Evolutionary conservation across 2,329 filamentous ascomycete species (phyloP), one percentile per base, ranked within the genome.

Genomic region (Curvularia sp.): DNA sequence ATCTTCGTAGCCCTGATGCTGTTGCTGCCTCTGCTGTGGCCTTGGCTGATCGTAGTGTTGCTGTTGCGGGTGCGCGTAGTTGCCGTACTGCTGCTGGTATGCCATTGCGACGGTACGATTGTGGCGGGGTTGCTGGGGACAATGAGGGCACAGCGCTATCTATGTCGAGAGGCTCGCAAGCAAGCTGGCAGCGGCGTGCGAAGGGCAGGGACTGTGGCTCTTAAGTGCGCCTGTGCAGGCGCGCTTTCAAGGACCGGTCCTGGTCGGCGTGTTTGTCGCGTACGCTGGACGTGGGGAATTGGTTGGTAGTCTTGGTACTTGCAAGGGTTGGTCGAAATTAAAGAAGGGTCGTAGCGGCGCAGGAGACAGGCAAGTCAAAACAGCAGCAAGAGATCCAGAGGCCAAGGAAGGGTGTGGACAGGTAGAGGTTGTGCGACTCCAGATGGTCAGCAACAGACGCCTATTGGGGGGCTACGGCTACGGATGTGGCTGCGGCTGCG

Each of bases 11-110:
- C 67, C 64, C 20, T 74, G 72, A 50, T 67, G 67, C 58, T 57
- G 67, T 44, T 54, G 63, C 52, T 67, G 63, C 20, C 53, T 38
- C 18, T 59, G 60, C 22, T 55, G 58, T 12, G 58, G 48, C 15
- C 55, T 49, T 24, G 50, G 54, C 44, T 75, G 71, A 44, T 74
- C 62, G 58, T 75, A 70, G 58, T 77, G 73, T 35, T 74, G 73
- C 47, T 72, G 69, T 55, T 69, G 75, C 56, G 72, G 69, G 53
- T 74, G 75, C 49, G 73, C 65, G 59, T 76, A 76, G 30, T 69
- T 63, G 55, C 70, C 67, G 62, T 76, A 67, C 51, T 74, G 73
- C 62, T 78, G 75, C 61, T 78, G 76, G 66, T 79, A 77, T 24
- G 78, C 77, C 77, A 79, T 79, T 57, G 58, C 60, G 66, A 63